Base-by-base conservation (phyloP, 2,329 filamentous ascomycete genomes). In the Neonectria coccinea region DNA sequence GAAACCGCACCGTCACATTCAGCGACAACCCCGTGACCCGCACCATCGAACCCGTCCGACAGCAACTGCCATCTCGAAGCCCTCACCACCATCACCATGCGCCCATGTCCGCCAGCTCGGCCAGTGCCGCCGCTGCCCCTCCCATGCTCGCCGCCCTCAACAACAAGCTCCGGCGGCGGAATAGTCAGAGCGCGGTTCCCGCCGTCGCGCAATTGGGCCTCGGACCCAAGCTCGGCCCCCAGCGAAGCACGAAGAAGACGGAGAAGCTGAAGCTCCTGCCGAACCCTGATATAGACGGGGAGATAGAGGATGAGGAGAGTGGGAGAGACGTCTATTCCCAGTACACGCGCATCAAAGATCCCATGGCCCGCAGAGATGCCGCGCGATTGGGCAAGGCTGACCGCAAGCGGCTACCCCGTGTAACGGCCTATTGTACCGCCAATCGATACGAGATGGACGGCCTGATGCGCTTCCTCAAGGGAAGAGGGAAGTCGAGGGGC, bases 261-360 rank as follows among this genome's bases (percentile, higher is more conserved):
- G 94, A 98, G 82, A 99, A 99, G 82, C 86, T 99, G 66, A 99
- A 99, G 82, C 86, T 99, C n/a, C 83, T 99, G 16, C 96, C 96
- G 1, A 96, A 96, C 75, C 94, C 94, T 0, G 92, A 97, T 64
- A 86, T 93, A 48, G 92, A 88, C 39, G 91, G 92, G 27, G 92
- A 94, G 47, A 89, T 85, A 71, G 84, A 69, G 7, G 94, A 98
- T 67, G 95, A 97, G 74, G 95, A 97, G 79, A 96, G 93, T 74
- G 94, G 94, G 10, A 86, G 94, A 68, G 96, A 99, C 77, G 96
- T 99, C 33, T 99, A 99, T 81, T 95, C 94, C 27, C 96, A 99
- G 78, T 98, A 97, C 78, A 97, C 95, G 9, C 88, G 96, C 48
- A 99, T 99, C 81, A 98, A 98, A 79, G 96, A 99, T 75, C 94